Base-by-base conservation (phyloP, 148 eudicot species). In the Nyssa sinensis region DNA sequence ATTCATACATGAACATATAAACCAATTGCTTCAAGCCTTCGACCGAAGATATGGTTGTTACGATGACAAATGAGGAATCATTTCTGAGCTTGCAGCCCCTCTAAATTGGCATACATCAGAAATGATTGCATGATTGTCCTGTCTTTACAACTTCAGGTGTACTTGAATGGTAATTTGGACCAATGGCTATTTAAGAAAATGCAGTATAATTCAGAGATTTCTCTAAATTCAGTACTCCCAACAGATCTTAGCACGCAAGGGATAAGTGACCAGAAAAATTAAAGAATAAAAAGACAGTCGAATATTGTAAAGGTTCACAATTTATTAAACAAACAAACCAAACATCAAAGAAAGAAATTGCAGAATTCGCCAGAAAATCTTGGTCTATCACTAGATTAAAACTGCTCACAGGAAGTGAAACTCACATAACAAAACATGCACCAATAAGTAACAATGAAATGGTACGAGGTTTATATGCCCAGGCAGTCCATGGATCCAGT, bases 401-500 rank as follows among this genome's bases (percentile, higher is more conserved):
- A 35, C 30, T 4, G 14, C 53, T 67, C 21, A 53, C 27, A 60
- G 39, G 16, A 31, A 27, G 37, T 32, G 66, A 63, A 62, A 89
- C 97, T 90, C 82, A 95, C 99, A 95, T 90, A n/a, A 95, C 89
- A 74, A 95, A 75, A 74, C 96, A 92, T 80, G 94, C 96, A 75
- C 99, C 99, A 81, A 93, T 79, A 70, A 95, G 87, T 75, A 95
- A 84, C 70, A 93, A 77, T 27, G 99, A 81, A 31, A 95, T 86
- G 24, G 99, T 93, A 35, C 86, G 99, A 78, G 99, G 99, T 81
- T 78, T 92, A 81, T 93, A 92, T 47, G 97, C 97, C 99, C 97
- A 95, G 61, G 97, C 94, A 33, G 99, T 95, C 99, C 99, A 95
- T 17, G 99, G 99, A 74, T 95, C 99, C 78, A 88, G 81, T 69